Evolutionary conservation across 495 filamentous ascomycete genomes (phyloP).

Genomic region (Hypoxylon subgilvum): DNA sequence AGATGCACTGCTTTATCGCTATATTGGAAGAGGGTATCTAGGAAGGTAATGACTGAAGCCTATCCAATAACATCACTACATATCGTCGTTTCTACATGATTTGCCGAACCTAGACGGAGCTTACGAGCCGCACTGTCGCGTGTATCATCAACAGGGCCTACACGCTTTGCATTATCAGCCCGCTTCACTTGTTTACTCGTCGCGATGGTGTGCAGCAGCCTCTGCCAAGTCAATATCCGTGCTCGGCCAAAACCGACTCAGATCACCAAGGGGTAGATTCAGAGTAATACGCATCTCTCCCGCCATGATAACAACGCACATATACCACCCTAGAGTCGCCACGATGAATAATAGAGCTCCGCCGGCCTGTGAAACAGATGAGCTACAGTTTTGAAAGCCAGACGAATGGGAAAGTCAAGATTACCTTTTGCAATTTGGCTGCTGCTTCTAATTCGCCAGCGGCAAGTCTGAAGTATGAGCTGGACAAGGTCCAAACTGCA

Average conservation of each 20-base stretch:
- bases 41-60: too few relatives aligned
- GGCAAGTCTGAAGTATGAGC: slow-evolving; percentile 58
- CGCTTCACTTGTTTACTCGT: too few relatives aligned
- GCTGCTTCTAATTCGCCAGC: slow-evolving; percentile 53
- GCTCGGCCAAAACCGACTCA: slow-evolving; percentile 59
- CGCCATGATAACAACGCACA: slow-evolving; percentile 61
- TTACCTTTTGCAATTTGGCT: slow-evolving; percentile 52
- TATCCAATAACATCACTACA: too few relatives aligned
- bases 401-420: background rate
- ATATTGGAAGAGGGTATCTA: too few relatives aligned
- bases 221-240: slow-evolving; percentile 53
- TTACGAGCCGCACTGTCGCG: too few relatives aligned
- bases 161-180: too few relatives aligned
- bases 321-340: slow-evolving; percentile 60
- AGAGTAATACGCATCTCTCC: slow-evolving; percentile 62
- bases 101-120: too few relatives aligned
- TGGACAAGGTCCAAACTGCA: slow-evolving; percentile 55
- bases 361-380: slow-evolving; percentile 43
- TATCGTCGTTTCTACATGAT: too few relatives aligned
- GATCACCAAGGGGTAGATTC: slow-evolving; percentile 59
- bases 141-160: too few relatives aligned
- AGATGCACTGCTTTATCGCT: too few relatives aligned
- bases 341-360: slow-evolving; percentile 59
- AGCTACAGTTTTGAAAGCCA: background rate
- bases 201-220: slow-evolving; percentile 42